These are phyloP conservation scores for Coemansia sp. DNA, from an alignment of 371 early-diverging fungal genomes.

Conservation along the genomic window DNA sequence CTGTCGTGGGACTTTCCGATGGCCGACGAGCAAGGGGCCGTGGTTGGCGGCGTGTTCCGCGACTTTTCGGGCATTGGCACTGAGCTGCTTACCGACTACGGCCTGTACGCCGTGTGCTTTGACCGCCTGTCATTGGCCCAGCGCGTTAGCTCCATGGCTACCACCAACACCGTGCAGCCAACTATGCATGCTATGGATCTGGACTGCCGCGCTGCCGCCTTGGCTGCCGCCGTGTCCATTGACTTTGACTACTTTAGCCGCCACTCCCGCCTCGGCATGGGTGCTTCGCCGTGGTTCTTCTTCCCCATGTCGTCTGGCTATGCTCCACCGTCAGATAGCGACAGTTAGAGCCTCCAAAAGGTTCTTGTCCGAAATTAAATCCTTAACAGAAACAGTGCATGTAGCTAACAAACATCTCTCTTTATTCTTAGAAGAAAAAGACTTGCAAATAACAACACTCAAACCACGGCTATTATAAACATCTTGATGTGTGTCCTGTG, in stretches of 20 bases:
- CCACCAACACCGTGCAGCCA: background rate
- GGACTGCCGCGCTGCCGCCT: constrained; percentile 81
- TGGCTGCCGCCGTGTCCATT: constrained; percentile 84
- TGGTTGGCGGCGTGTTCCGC: constrained; percentile 69
- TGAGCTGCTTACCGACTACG: constrained; percentile 89
- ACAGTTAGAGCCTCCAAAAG: no score
- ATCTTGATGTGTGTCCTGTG: no score
- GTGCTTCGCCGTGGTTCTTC: constrained; percentile 7
- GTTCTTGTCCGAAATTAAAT: no score
- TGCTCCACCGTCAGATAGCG: background rate
- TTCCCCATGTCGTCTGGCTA: constrained; percentile 11
- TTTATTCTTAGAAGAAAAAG: no score
- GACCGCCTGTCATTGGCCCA: constrained; percentile 54
- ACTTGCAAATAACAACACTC: no score
- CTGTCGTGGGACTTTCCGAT: constrained; percentile 81
- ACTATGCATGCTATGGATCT: constrained; percentile 51
- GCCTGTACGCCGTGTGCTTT: constrained; percentile 80
- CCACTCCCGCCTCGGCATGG: constrained; percentile 57
- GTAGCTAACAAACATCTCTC: no score
- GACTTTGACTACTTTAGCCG: constrained; percentile 91
- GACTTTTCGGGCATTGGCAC: constrained; percentile 86
- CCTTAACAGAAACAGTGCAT: no score
- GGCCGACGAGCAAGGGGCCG: constrained; percentile 61
- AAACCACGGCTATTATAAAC: no score
- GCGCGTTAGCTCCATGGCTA: constrained; percentile 36